Percentiles rank a stretch among this genome's conserved stretches.
phyloP scores from a whole-genome alignment of 345 rosid genomes.

The Corymbia maculata region DNA sequence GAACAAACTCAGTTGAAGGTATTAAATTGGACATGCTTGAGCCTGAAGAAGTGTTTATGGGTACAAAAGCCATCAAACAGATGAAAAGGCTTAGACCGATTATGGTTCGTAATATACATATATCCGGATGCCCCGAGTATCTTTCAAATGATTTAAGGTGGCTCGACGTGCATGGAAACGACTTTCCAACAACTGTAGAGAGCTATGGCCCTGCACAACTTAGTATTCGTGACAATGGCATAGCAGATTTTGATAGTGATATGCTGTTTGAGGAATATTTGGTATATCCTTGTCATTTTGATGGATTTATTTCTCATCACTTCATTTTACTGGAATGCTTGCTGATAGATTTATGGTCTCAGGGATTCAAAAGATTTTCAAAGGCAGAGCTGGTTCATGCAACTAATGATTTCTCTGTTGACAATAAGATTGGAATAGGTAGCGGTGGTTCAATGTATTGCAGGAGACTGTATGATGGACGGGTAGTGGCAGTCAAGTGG shows the following conservation, averaged over 20 bases:
- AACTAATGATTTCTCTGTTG: neutral
- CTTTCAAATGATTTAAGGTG: neutral
- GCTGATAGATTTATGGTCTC: neutral
- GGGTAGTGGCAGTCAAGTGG: neutral
- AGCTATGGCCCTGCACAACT: neutral
- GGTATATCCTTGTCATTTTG: neutral
- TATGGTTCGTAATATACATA: neutral
- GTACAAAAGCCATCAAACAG: neutral
- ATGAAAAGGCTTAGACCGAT: constrained; percentile 14
- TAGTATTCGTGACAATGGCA: neutral
- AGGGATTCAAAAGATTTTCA: neutral
- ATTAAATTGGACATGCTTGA: neutral
- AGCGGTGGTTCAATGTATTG: neutral
- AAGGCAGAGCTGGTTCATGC: neutral
- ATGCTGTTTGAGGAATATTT: neutral
- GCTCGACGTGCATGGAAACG: neutral
- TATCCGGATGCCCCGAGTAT: constrained; percentile 6
- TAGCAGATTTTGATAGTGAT: neutral
- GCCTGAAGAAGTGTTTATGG: neutral
- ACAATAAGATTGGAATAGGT: neutral
- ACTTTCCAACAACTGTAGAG: neutral
- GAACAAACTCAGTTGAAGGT: constrained; percentile 6
- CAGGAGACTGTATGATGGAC: neutral
- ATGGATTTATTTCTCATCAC: neutral
- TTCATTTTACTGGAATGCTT: neutral